phyloP scores from a whole-genome alignment of 2,329 filamentous ascomycete species.

The Pestalotiopsis sp. region DNA sequence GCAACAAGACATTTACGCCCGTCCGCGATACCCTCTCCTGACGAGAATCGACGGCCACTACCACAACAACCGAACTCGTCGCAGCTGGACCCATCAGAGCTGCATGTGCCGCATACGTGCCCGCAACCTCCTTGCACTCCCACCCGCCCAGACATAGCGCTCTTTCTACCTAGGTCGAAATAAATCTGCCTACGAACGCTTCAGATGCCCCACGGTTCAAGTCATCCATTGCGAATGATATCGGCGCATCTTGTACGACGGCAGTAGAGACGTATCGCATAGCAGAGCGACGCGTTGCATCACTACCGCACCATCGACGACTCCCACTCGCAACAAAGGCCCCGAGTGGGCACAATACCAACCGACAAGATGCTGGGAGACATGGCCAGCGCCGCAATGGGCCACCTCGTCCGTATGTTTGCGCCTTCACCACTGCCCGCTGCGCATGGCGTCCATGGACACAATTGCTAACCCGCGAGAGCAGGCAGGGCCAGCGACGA shows the following conservation, averaged over 20 bases:
- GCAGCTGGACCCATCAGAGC: background rate
- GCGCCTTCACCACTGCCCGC: background rate
- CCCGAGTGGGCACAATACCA: background rate
- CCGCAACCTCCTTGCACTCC: background rate
- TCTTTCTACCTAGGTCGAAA: background rate
- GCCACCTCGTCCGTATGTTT: slow-evolving; percentile 40
- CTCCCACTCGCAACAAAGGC: background rate
- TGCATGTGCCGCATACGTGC: background rate
- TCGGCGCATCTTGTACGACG: background rate
- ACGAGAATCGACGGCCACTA: background rate
- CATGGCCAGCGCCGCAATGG: slow-evolving; percentile 37
- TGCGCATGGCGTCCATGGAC: background rate
- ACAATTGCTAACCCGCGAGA: slow-evolving; percentile 20
- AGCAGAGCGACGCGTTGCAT: background rate
- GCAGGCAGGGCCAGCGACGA: slow-evolving; percentile 47
- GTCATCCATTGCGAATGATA: background rate
- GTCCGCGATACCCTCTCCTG: background rate
- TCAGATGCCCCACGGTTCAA: background rate
- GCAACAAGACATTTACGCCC: background rate
- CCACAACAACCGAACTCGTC: background rate
- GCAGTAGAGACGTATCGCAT: slow-evolving; percentile 1
- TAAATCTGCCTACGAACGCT: background rate
- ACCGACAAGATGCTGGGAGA: slow-evolving; percentile 37
- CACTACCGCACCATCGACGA: background rate
- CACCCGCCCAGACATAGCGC: background rate